Percentiles rank a stretch among this genome's conserved stretches.
phyloP scores from a whole-genome alignment of 805 yeast species.

The Ogataea zsoltii region DNA sequence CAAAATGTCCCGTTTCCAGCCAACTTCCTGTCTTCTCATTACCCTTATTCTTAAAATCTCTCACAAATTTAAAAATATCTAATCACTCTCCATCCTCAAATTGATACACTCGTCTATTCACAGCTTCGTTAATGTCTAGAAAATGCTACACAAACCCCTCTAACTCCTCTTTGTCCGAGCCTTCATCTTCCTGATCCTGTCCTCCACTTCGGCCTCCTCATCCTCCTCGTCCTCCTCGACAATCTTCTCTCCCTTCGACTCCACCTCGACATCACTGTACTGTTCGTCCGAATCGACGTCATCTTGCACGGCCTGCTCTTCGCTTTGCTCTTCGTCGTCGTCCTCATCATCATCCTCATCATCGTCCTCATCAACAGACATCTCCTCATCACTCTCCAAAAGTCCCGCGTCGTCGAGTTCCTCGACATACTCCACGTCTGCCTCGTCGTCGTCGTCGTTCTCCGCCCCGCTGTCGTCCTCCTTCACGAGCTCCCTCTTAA shows the following conservation, averaged over 20 bases:
- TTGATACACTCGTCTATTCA: too few species aligned
- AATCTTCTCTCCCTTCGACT: slow-evolving; percentile 16
- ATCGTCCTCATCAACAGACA: slow-evolving; percentile 18
- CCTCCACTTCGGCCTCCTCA: slow-evolving; percentile 1
- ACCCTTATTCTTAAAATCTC: too few species aligned
- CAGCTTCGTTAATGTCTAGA: too few species aligned
- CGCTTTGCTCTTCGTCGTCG: slow-evolving; percentile 24
- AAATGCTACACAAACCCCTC: neutral
- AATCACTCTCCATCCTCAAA: too few species aligned
- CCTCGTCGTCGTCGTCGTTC: slow-evolving; percentile 37
- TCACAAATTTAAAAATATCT: too few species aligned
- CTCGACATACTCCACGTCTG: slow-evolving; percentile 69
- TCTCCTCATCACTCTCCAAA: slow-evolving; percentile 29
- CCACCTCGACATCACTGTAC: slow-evolving; percentile 41
- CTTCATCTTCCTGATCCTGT: neutral
- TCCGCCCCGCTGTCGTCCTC: slow-evolving; percentile 31
- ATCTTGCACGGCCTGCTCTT: slow-evolving; percentile 24
- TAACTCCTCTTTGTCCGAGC: neutral
- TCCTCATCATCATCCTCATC: slow-evolving; percentile 21
- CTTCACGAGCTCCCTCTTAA: slow-evolving; percentile 40
- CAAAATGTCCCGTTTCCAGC: too few species aligned
- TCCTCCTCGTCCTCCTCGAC: slow-evolving; percentile 23
- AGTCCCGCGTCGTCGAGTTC: slow-evolving; percentile 57
- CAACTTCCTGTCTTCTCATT: too few species aligned
- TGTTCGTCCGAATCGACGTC: slow-evolving; percentile 37